Conservation (phyloP, 129 eudicot species). For the Saposhnikovia divaricata region DNA sequence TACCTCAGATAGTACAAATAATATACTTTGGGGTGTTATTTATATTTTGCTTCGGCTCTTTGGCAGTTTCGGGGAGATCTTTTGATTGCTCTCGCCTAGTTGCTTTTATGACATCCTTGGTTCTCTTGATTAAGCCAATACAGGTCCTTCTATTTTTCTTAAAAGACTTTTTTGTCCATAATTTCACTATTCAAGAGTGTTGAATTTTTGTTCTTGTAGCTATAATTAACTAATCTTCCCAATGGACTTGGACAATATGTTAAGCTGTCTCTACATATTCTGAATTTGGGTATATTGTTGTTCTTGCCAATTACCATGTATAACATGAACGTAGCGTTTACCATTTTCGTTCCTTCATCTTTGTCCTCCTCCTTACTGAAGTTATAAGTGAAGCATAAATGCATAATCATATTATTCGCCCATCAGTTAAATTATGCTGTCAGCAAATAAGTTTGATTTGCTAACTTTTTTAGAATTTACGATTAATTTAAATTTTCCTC, state of each 20-base stretch:
- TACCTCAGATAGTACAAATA: slow-evolving; percentile 74
- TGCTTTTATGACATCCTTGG: slow-evolving; percentile 80
- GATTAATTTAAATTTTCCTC: neutral
- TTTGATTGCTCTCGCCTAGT: slow-evolving; percentile 45
- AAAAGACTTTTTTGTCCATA: neutral
- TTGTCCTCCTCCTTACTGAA: neutral
- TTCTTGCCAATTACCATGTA: neutral
- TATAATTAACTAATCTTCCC: neutral
- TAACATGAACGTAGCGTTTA: neutral
- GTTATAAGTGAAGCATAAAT: neutral
- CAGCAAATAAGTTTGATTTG: neutral
- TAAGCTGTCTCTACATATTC: neutral
- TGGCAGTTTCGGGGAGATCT: slow-evolving; percentile 46
- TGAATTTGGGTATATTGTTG: neutral
- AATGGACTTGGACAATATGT: neutral
- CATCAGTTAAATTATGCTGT: neutral
- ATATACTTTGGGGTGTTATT: slow-evolving; percentile 56
- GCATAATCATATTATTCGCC: neutral
- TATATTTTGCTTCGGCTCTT: slow-evolving; percentile 42
- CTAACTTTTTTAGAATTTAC: neutral
- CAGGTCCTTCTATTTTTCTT: slow-evolving; percentile 40
- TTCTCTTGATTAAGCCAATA: slow-evolving; percentile 72
- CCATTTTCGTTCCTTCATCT: neutral
- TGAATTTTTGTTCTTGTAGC: neutral
- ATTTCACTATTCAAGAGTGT: neutral